Evolutionary conservation across 768 basidiomycete species (phyloP).

Genomic region (Tulasnella sp.): DNA sequence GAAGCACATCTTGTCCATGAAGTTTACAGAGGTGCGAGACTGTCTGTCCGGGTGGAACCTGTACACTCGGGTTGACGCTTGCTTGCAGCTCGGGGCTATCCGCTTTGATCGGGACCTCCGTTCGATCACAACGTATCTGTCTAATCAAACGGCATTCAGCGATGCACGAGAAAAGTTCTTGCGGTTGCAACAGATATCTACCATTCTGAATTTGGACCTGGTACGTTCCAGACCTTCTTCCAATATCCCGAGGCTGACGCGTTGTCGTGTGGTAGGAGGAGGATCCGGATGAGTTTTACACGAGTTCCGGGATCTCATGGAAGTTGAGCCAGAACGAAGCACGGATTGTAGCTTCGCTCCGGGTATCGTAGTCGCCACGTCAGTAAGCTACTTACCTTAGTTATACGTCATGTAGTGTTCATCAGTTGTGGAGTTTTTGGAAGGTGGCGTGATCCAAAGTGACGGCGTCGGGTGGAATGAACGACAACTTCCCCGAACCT

Average conservation of each 20-base stretch:
- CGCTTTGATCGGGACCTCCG: slow-evolving; percentile 89
- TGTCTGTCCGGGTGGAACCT: neutral
- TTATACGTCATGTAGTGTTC: too few relatives aligned
- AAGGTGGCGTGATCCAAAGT: too few relatives aligned
- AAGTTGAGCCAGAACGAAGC: slow-evolving; percentile 68
- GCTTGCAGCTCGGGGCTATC: slow-evolving; percentile 77
- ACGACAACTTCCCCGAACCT: too few relatives aligned
- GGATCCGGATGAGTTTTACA: slow-evolving; percentile 89
- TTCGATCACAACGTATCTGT: slow-evolving; percentile 67
- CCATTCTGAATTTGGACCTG: slow-evolving; percentile 73
- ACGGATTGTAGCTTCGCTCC: slow-evolving; percentile 50
- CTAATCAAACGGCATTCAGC: slow-evolving; percentile 79
- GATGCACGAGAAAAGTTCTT: slow-evolving; percentile 87
- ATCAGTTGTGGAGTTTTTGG: too few relatives aligned
- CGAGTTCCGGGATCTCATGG: slow-evolving; percentile 85
- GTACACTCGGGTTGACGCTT: slow-evolving; percentile 1
- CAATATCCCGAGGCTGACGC: neutral
- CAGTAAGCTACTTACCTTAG: too few relatives aligned
- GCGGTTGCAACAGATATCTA: slow-evolving; percentile 86
- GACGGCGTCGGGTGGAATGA: too few relatives aligned
- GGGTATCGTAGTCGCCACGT: slow-evolving; percentile 23
- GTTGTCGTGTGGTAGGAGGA: slow-evolving; percentile 50
- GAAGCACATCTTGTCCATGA: slow-evolving; percentile 64
- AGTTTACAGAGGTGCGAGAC: slow-evolving; percentile 68
- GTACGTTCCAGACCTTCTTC: slow-evolving; percentile 32